phyloP scores from a whole-genome alignment of 306 rosid genomes.

The Lathyrus tuberosus region DNA sequence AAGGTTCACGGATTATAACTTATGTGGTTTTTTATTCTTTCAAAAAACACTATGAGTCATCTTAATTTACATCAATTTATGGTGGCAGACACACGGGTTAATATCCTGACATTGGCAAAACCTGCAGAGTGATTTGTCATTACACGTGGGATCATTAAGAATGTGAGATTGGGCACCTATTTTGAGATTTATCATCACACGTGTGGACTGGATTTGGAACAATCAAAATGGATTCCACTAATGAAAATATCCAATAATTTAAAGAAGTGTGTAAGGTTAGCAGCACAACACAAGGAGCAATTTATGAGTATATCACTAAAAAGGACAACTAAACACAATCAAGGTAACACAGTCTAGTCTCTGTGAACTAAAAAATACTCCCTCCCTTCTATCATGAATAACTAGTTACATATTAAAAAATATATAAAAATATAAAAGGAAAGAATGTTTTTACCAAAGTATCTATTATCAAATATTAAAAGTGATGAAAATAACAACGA shows the following conservation, averaged over 20 bases:
- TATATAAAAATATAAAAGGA: too few relatives aligned
- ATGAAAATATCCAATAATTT: conserved; percentile 12
- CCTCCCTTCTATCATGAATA: too few relatives aligned
- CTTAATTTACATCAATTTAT: conserved; percentile 2
- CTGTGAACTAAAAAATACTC: too few relatives aligned
- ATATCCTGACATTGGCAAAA: conserved; percentile 23
- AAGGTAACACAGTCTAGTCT: too few relatives aligned
- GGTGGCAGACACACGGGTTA: background rate
- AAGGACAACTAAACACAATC: too few relatives aligned
- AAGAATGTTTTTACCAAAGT: too few relatives aligned
- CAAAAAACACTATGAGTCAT: background rate
- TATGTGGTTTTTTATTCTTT: conserved; percentile 17
- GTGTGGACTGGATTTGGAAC: conserved; percentile 25
- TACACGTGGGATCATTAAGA: conserved; percentile 38
- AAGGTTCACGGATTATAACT: conserved; percentile 25
- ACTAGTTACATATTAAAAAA: too few relatives aligned
- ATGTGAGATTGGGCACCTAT: conserved; percentile 41
- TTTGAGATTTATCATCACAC: conserved; percentile 33
- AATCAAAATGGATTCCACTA: conserved; percentile 52
- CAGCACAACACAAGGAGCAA: background rate
- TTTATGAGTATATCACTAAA: too few relatives aligned
- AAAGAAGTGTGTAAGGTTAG: background rate
- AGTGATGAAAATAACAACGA: too few relatives aligned
- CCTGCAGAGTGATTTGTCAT: conserved; percentile 3
- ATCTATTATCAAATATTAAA: too few relatives aligned